A percentile compares a stretch with the other conserved stretches of the same genome.
Conservation (phyloP, 805 yeast species). For the Ogataea sp. region DNA sequence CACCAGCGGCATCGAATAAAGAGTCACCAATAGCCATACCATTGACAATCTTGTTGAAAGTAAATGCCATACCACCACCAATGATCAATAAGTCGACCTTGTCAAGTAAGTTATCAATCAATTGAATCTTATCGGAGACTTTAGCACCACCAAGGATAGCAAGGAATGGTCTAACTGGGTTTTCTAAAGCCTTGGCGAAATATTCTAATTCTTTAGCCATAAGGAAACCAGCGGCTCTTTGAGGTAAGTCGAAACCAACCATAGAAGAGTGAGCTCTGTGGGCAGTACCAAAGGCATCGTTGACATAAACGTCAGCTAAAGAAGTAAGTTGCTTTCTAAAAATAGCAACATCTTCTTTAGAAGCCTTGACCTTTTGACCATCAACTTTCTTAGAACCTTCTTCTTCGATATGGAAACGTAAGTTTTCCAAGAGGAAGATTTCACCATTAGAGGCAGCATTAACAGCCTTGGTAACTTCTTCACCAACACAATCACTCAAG, state of each 20-base stretch:
- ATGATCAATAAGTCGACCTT: conserved; percentile 91
- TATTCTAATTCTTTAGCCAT: conserved; percentile 95
- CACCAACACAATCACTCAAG: conserved; percentile 88
- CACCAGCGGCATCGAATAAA: conserved; percentile 87
- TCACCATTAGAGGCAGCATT: conserved; percentile 69
- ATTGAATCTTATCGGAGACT: conserved; percentile 97
- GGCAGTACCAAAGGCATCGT: conserved; percentile 99
- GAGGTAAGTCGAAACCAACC: conserved; percentile 94
- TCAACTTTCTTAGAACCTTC: conserved; percentile 87
- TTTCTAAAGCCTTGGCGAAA: conserved; percentile 97
- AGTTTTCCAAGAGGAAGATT: conserved; percentile 88
- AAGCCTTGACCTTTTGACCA: conserved; percentile 92
- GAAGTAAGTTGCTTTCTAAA: conserved; percentile 89
- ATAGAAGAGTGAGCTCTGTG: conserved; percentile 99
- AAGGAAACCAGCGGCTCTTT: conserved; percentile 98
- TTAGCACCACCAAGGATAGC: conserved; percentile 99
- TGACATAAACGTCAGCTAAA: conserved; percentile 93
- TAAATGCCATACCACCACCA: conserved; percentile 99
- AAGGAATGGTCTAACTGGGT: conserved; percentile 96
- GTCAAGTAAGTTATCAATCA: conserved; percentile 93
- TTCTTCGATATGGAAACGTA: conserved; percentile 97
- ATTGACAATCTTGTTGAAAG: conserved; percentile 91
- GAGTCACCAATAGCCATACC: conserved; percentile 86
- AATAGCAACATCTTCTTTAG: conserved; percentile 69
- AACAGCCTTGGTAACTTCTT: conserved; percentile 77